Conservation (phyloP, 306 rosid genomes). For the Rosa persica region DNA sequence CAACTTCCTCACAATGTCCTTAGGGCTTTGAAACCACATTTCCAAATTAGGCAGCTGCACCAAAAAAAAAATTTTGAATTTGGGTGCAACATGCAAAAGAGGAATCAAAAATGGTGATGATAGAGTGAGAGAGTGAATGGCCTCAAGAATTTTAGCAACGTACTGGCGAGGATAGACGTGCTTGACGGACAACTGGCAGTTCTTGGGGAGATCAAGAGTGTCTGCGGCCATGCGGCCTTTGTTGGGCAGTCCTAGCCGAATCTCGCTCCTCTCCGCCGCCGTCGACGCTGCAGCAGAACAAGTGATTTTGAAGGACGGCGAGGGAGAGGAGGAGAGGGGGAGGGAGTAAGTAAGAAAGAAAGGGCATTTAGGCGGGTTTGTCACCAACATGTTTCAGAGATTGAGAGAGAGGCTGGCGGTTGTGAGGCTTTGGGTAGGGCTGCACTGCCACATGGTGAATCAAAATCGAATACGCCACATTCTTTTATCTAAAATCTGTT, state of each 20-base stretch:
- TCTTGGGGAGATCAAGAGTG: constrained; percentile 85
- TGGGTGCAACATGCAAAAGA: background rate
- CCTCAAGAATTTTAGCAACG: constrained; percentile 87
- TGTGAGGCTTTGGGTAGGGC: too few species aligned
- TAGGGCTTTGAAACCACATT: constrained; percentile 94
- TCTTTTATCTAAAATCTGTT: too few species aligned
- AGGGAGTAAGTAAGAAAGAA: too few species aligned
- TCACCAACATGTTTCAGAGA: too few species aligned
- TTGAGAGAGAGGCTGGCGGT: too few species aligned
- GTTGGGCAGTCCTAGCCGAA: constrained; percentile 84
- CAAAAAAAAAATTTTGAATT: background rate
- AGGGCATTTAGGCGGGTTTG: too few species aligned
- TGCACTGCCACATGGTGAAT: too few species aligned
- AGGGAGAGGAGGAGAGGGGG: too few species aligned
- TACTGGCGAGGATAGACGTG: constrained; percentile 89
- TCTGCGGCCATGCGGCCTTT: constrained; percentile 90
- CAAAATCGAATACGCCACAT: too few species aligned
- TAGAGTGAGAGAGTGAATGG: constrained; percentile 2
- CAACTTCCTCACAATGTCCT: constrained; percentile 78
- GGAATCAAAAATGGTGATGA: background rate
- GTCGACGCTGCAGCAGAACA: too few species aligned
- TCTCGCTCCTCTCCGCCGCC: constrained; percentile 47
- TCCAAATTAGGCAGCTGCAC: constrained; percentile 72
- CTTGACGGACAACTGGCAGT: constrained; percentile 89
- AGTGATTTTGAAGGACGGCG: too few species aligned